A percentile compares a stretch with the other conserved stretches of the same genome.
phyloP scores from a whole-genome alignment of 805 yeast species.

The Torulaspora microellipsoides region DNA sequence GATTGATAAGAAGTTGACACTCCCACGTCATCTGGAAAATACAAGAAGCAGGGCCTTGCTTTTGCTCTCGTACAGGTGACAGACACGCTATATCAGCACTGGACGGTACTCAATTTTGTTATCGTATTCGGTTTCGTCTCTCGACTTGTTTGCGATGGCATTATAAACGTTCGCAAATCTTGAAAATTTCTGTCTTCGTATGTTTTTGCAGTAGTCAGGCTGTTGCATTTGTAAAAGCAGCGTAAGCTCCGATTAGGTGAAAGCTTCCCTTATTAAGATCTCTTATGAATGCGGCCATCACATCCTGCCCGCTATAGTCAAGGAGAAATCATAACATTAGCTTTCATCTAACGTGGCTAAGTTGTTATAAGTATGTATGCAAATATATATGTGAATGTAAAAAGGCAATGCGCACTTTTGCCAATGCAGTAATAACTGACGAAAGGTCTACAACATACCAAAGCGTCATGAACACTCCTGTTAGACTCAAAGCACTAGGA shows the following conservation, averaged over 20 bases:
- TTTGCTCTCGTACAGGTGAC: constrained; percentile 83
- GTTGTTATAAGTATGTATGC: too few species aligned
- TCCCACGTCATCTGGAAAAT: too few species aligned
- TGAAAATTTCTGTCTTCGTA: constrained; percentile 31
- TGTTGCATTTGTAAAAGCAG: constrained; percentile 31
- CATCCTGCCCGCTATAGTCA: too few species aligned
- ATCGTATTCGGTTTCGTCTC: constrained; percentile 54
- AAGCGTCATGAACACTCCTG: too few species aligned
- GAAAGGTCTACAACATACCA: too few species aligned
- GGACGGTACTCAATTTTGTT: constrained; percentile 72
- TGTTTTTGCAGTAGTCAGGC: constrained; percentile 33
- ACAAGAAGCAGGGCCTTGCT: constrained; percentile 37
- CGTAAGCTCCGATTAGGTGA: constrained; percentile 25
- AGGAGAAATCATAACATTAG: too few species aligned
- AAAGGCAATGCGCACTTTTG: too few species aligned
- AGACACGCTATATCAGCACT: constrained; percentile 68
- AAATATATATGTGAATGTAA: too few species aligned
- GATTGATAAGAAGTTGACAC: too few species aligned
- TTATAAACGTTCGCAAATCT: constrained; percentile 65
- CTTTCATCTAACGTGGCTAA: too few species aligned
- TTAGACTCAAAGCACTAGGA: too few species aligned
- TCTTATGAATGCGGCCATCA: constrained; percentile 9
- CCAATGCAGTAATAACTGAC: too few species aligned
- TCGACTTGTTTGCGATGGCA: constrained; percentile 61
- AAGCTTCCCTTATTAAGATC: constrained; percentile 19